A percentile compares a stretch with the other conserved stretches of the same genome.
phyloP scores from a whole-genome alignment of 495 filamentous ascomycete genomes.

The Penicillium taxi region DNA sequence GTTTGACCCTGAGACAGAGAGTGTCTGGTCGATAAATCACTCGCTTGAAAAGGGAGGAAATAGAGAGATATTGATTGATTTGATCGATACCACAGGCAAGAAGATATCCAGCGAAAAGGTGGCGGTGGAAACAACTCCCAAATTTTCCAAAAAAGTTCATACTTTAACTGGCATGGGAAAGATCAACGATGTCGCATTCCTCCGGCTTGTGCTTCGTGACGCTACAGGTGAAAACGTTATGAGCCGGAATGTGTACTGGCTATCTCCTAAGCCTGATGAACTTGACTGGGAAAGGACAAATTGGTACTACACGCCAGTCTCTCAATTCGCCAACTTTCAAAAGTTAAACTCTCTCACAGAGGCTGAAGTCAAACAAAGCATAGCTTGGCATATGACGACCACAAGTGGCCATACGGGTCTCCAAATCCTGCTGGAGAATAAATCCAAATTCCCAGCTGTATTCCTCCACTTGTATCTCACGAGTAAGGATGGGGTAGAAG shows the following conservation, averaged over 20 bases:
- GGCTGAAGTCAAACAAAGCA: constrained; percentile 28
- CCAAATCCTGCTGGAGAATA: constrained; percentile 43
- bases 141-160: constrained; percentile 20
- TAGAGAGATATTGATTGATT: constrained; percentile 39
- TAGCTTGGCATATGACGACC: not conserved
- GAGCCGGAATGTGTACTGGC: constrained; percentile 59
- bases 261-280: constrained; percentile 39
- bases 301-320: constrained; percentile 54
- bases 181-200: constrained; percentile 42
- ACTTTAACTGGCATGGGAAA: constrained; percentile 22
- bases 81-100: constrained; percentile 42
- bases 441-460: constrained; percentile 45
- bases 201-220: constrained; percentile 41
- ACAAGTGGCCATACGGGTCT: constrained; percentile 3
- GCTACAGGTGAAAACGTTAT: constrained; percentile 15
- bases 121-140: constrained; percentile 12
- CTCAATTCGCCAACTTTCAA: constrained; percentile 44
- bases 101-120: constrained; percentile 22
- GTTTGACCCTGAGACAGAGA: constrained; percentile 42
- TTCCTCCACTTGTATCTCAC: constrained; percentile 41
- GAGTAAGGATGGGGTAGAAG: constrained; percentile 24
- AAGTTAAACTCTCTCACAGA: constrained; percentile 33
- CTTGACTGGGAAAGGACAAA: constrained; percentile 49
- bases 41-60: constrained; percentile 33
- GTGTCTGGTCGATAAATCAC: constrained; percentile 50